phyloP scores from a whole-genome alignment of 768 basidiomycete species.

The Boletus bicolor region DNA sequence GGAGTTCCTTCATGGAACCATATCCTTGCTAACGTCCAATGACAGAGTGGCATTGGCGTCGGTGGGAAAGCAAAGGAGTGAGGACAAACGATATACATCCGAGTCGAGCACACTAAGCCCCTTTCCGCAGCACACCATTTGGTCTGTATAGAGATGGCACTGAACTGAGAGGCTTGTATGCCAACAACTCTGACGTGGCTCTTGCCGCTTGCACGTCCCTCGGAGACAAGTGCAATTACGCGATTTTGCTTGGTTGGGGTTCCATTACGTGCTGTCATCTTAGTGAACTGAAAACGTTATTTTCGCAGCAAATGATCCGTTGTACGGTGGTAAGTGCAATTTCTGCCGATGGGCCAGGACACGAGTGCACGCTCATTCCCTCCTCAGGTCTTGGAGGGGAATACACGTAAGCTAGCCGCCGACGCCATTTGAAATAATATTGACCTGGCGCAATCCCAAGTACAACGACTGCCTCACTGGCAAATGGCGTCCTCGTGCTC shows the following conservation, averaged over 20 bases:
- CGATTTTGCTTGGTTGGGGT: slow-evolving; percentile 63
- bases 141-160: slow-evolving; percentile 78
- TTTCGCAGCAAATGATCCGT: slow-evolving; percentile 66
- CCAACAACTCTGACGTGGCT: slow-evolving; percentile 63
- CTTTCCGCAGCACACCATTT: slow-evolving; percentile 56
- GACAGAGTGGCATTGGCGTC: slow-evolving; percentile 65
- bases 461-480: slow-evolving; percentile 69
- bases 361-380: background rate
- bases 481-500: slow-evolving; percentile 72
- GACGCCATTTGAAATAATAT: background rate
- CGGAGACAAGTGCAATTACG: slow-evolving; percentile 66
- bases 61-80: slow-evolving; percentile 70
- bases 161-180: slow-evolving; percentile 71
- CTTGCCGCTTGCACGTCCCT: slow-evolving; percentile 64
- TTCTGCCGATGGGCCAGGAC: background rate
- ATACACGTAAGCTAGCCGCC: slow-evolving; percentile 58
- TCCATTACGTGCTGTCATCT: slow-evolving; percentile 3
- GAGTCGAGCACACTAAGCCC: background rate
- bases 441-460: slow-evolving; percentile 32
- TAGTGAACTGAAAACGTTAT: slow-evolving; percentile 2
- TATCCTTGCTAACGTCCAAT: slow-evolving; percentile 8
- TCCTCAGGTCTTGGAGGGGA: slow-evolving; percentile 66
- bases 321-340: slow-evolving; percentile 61
- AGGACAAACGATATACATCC: slow-evolving; percentile 10
- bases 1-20: slow-evolving; percentile 20